A percentile compares a stretch with the other conserved stretches of the same genome.
phyloP scores from a whole-genome alignment of 2,329 filamentous ascomycete species.

The Colletotrichum chlorophyti region DNA sequence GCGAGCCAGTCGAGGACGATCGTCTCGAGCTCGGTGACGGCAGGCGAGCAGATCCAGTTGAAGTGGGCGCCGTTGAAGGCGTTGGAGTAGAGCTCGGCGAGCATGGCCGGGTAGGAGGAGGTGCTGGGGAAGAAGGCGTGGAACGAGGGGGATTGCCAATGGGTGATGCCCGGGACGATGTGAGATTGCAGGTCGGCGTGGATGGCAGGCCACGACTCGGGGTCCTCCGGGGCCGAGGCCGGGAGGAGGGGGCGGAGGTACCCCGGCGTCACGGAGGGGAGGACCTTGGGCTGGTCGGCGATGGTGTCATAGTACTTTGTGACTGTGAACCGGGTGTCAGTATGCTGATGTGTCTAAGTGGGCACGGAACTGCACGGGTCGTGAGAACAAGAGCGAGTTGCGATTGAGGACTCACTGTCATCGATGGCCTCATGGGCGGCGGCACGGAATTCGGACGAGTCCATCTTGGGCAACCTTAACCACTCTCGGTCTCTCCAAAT shows the following conservation, averaged over 20 bases:
- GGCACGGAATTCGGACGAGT: conserved; percentile 77
- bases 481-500: too few species aligned
- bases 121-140: conserved; percentile 94
- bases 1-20: conserved; percentile 93
- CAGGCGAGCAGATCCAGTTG: conserved; percentile 96
- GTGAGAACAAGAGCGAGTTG: not conserved
- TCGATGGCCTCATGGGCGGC: conserved; percentile 82
- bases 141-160: conserved; percentile 95
- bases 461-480: too few species aligned
- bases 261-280: conserved; percentile 81
- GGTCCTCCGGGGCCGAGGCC: conserved; percentile 65
- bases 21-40: conserved; percentile 91
- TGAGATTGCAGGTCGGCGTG: conserved; percentile 83
- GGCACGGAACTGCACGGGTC: too few species aligned
- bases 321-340: conserved; percentile 57
- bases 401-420: conserved; percentile 67
- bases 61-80: conserved; percentile 91
- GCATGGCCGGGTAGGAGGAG: conserved; percentile 81
- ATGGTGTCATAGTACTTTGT: conserved; percentile 84
- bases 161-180: conserved; percentile 91
- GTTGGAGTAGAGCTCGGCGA: conserved; percentile 91
- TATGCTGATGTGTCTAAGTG: too few species aligned
- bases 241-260: conserved; percentile 86
- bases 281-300: conserved; percentile 67
- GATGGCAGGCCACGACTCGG: conserved; percentile 79